A percentile compares a stretch with the other conserved stretches of the same genome.
These are phyloP conservation scores for Piper betle DNA, from an alignment of 164 flowering plant species.

Conservation along the genomic window DNA sequence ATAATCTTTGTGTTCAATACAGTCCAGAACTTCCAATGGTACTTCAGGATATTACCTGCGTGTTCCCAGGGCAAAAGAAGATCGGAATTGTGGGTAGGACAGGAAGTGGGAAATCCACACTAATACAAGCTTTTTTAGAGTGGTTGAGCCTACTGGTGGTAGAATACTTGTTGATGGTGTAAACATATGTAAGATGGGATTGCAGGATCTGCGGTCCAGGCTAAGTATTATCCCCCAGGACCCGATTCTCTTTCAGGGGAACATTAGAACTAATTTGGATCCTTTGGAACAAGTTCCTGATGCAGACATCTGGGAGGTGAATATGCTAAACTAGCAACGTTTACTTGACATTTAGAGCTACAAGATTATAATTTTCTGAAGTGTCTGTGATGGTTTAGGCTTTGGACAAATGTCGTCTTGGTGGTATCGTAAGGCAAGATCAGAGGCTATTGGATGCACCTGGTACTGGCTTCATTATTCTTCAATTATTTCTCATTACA, in stretches of 20 bases:
- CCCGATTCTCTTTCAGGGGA: conserved; percentile 72
- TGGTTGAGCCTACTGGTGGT: conserved; percentile 61
- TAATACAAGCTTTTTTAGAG: conserved; percentile 79
- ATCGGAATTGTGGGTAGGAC: conserved; percentile 83
- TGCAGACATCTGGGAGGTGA: conserved; percentile 69
- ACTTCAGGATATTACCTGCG: conserved; percentile 58
- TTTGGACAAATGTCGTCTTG: conserved; percentile 49
- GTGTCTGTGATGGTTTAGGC: conserved; percentile 16
- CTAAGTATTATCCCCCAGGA: conserved; percentile 80
- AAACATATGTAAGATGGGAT: conserved; percentile 47
- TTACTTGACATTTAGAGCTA: background rate
- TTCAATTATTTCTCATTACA: background rate
- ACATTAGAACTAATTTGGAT: conserved; percentile 66
- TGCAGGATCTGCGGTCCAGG: conserved; percentile 62
- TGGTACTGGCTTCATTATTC: conserved; percentile 19
- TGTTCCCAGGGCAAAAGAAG: conserved; percentile 52
- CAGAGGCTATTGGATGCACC: conserved; percentile 60
- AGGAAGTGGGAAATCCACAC: conserved; percentile 88
- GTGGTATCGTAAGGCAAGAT: conserved; percentile 41
- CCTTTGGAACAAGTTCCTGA: conserved; percentile 59
- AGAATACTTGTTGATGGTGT: conserved; percentile 57
- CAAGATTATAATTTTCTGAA: conserved; percentile 1
- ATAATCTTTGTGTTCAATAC: conserved; percentile 50
- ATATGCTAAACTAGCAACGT: background rate
- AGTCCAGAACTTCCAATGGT: conserved; percentile 51